Evolutionary conservation across 129 eudicot genomes (phyloP), one percentile per base, ranked within the genome.

Genomic region (Helianthus tuberosus): DNA sequence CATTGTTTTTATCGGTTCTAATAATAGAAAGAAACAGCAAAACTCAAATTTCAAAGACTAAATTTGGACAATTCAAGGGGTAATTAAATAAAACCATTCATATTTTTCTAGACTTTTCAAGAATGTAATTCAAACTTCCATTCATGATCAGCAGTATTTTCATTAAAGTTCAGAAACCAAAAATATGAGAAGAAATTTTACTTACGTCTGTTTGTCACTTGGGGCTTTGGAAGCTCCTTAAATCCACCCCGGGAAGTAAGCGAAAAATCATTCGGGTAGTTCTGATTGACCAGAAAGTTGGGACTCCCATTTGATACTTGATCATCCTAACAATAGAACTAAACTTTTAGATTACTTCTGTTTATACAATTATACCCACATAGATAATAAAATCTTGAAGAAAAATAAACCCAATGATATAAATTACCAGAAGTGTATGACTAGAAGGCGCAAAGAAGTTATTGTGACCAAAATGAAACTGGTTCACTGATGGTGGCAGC

Each of bases 161-260:
- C 3, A n/a, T 61, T 46, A 58, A 3, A 36, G 12, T 7, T 11
- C 48, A 25, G 0, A 43, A 6, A 43, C 2, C 6, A 41, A 41
- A 41, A 41, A 10, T 6, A 5, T 41, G 11, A 39, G 62, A 23
- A 66, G 3, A 54, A 58, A 50, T 43, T 9, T 14, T 1, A 64
- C 96, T 79, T 71, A 86, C 96, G 87, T 82, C 96, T 84, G 69
- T 86, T 89, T 8, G 83, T 70, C 11, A 82, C 78, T 0, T 87
- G 91, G 16, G 91, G 87, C 82, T 82, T 86, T 8, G 91, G 86
- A 74, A 86, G 83, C 73, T 86, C 96, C 68, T 75, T 79, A 64
- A 81, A 66, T 15, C 87, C 82, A 59, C 79, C 80, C 8, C 83
- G 77, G 16, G 77, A 69, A 12, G 84, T 57, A 13, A 79, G 32